These are phyloP conservation scores for Ceratobasidium sp. DNA, from an alignment of 1,284 basidiomycete genomes.

Conservation along the genomic window DNA sequence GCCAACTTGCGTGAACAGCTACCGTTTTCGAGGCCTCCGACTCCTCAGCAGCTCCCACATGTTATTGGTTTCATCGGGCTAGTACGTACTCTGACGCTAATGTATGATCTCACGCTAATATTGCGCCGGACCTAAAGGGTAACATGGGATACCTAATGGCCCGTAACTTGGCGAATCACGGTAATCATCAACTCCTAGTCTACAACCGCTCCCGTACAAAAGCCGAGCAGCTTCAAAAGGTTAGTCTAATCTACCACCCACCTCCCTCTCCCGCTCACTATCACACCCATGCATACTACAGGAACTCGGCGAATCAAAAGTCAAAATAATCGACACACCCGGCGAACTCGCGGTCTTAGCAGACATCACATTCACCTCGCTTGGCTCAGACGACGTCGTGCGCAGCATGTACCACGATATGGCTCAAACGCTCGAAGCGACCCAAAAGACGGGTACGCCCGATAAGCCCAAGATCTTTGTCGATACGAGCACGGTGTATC, in stretches of 20 bases:
- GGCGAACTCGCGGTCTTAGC: slow-evolving; percentile 74
- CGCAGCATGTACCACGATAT: slow-evolving; percentile 77
- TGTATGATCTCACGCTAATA: slow-evolving; percentile 60
- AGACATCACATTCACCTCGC: slow-evolving; percentile 85
- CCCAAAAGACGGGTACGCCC: slow-evolving; percentile 28
- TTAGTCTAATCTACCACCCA: background rate
- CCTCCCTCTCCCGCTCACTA: background rate
- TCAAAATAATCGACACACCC: slow-evolving; percentile 68
- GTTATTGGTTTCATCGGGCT: slow-evolving; percentile 67
- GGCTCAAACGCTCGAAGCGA: slow-evolving; percentile 67
- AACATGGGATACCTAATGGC: slow-evolving; percentile 79
- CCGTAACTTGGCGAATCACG: slow-evolving; percentile 75
- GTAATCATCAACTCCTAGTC: slow-evolving; percentile 59
- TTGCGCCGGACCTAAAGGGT: background rate
- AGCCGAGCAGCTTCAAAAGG: slow-evolving; percentile 65
- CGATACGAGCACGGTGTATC: slow-evolving; percentile 86
- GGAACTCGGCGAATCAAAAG: slow-evolving; percentile 67
- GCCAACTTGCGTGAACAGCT: slow-evolving; percentile 31
- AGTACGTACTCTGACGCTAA: slow-evolving; percentile 66
- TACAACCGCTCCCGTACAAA: slow-evolving; percentile 78
- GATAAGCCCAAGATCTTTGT: slow-evolving; percentile 78
- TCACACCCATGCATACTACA: slow-evolving; percentile 53
- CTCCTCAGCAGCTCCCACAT: slow-evolving; percentile 60
- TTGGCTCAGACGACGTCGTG: slow-evolving; percentile 82
- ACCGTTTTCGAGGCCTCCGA: slow-evolving; percentile 73